Percentiles rank a stretch among this genome's conserved stretches.
These are phyloP conservation scores for Lecanosticta acicola DNA, from an alignment of 2,329 filamentous ascomycete genomes.

Conservation along the genomic window DNA sequence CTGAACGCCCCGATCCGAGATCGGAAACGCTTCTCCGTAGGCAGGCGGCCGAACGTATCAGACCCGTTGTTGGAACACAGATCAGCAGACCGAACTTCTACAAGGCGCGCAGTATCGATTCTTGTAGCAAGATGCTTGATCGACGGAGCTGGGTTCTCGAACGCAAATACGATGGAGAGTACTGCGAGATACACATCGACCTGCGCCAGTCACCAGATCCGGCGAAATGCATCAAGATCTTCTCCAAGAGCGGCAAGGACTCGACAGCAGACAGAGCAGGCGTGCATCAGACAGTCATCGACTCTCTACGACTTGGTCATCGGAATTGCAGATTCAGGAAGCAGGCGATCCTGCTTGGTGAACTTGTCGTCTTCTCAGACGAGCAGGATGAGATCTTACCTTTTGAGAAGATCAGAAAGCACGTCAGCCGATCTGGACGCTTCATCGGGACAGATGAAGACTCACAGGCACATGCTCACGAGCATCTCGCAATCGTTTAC, in stretches of 20 bases:
- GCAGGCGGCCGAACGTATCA: conserved; percentile 30
- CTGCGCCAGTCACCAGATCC: conserved; percentile 43
- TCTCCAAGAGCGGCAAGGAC: conserved; percentile 88
- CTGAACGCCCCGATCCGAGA: conserved; percentile 32
- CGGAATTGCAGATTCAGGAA: conserved; percentile 54
- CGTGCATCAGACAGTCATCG: conserved; percentile 58
- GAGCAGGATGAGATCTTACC: conserved; percentile 59
- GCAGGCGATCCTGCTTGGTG: conserved; percentile 75
- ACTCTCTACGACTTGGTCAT: conserved; percentile 58
- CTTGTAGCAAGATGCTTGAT: conserved; percentile 62
- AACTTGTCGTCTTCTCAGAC: conserved; percentile 73
- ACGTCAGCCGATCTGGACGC: conserved; percentile 66
- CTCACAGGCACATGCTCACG: conserved; percentile 52
- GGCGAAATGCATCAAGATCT: conserved; percentile 63
- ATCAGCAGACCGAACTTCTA: conserved; percentile 41
- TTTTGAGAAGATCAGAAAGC: conserved; percentile 78
- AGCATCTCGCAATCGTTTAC: conserved; percentile 57
- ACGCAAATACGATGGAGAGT: conserved; percentile 78
- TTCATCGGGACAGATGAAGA: conserved; percentile 64
- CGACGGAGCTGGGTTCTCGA: conserved; percentile 65
- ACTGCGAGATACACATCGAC: conserved; percentile 82
- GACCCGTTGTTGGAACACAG: conserved; percentile 40
- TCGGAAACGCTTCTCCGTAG: conserved; percentile 31
- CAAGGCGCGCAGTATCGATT: conserved; percentile 55
- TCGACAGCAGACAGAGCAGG: conserved; percentile 65